Evolutionary conservation across 108 stramenopile genomes (phyloP).

Genomic region (Stephanodiscus triporus): DNA sequence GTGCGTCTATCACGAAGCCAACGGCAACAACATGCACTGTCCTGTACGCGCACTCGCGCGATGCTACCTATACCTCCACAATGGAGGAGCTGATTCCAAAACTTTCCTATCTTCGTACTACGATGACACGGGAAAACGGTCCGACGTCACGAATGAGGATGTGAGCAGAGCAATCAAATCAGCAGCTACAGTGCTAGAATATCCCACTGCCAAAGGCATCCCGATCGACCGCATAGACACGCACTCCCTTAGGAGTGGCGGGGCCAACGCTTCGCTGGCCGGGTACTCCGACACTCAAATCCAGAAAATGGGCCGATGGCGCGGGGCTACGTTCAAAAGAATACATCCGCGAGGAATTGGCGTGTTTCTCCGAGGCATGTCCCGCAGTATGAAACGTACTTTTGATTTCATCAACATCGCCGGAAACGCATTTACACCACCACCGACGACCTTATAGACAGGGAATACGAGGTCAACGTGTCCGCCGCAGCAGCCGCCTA

Average conservation of each 20-base stretch:
- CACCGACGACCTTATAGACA: too few relatives aligned
- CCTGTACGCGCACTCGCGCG: background rate
- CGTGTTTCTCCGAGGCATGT: conserved; percentile 3
- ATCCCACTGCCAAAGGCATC: background rate
- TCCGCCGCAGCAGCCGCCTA: background rate
- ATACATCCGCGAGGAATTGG: background rate
- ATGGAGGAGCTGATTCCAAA: background rate
- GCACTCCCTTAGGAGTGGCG: background rate
- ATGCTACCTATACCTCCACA: background rate
- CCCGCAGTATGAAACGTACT: background rate
- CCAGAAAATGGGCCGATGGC: background rate
- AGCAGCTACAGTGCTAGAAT: background rate
- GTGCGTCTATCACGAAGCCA: background rate
- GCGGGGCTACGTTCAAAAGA: background rate
- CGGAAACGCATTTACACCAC: background rate
- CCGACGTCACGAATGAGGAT: background rate
- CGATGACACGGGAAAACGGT: background rate
- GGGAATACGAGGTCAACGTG: too few relatives aligned
- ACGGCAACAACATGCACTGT: background rate
- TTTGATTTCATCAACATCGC: background rate
- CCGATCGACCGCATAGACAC: background rate
- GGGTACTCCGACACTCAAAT: background rate
- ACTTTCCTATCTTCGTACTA: background rate
- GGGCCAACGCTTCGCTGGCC: background rate
- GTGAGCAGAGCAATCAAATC: background rate